phyloP scores from a whole-genome alignment of 1,284 basidiomycete genomes.

The Pseudomicrostroma phylloplanum region DNA sequence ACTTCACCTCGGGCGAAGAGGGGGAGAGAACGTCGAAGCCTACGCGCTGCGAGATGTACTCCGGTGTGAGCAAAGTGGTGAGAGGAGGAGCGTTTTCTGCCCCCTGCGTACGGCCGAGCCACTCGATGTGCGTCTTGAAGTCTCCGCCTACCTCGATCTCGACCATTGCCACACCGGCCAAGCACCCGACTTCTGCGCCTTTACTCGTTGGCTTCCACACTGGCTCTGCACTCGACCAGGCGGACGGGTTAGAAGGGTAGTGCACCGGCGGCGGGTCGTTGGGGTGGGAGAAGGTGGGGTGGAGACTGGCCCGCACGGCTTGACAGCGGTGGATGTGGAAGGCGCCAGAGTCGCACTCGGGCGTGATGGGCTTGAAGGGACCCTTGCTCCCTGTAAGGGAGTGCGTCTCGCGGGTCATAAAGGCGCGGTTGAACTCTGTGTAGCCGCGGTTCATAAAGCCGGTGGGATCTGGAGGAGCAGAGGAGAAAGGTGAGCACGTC shows the following conservation, averaged over 20 bases:
- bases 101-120: conserved; percentile 13
- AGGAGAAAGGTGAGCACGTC: not conserved
- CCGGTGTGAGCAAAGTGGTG: conserved; percentile 17
- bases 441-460: conserved; percentile 34
- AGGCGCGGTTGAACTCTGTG: conserved; percentile 30
- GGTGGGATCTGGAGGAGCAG: conserved; percentile 9
- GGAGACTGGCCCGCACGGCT: conserved; percentile 28
- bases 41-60: conserved; percentile 18
- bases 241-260: conserved; percentile 11
- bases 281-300: conserved; percentile 24
- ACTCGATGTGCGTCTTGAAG: conserved; percentile 25
- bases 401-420: conserved; percentile 31
- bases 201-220: conserved; percentile 17
- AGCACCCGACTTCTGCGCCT: conserved; percentile 19
- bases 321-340: conserved; percentile 29
- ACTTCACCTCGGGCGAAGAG: conserved; percentile 15
- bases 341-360: conserved; percentile 23
- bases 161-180: conserved; percentile 20
- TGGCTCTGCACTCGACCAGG: conserved; percentile 23
- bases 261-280: conserved; percentile 23
- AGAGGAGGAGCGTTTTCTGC: conserved; percentile 10
- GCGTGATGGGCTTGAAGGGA: conserved; percentile 17
- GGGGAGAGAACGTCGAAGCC: conserved; percentile 22
- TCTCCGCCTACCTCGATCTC: conserved; percentile 22
- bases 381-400: conserved; percentile 10